Conservation (phyloP, 768 basidiomycete species). For the Kondoa malvinella region DNA sequence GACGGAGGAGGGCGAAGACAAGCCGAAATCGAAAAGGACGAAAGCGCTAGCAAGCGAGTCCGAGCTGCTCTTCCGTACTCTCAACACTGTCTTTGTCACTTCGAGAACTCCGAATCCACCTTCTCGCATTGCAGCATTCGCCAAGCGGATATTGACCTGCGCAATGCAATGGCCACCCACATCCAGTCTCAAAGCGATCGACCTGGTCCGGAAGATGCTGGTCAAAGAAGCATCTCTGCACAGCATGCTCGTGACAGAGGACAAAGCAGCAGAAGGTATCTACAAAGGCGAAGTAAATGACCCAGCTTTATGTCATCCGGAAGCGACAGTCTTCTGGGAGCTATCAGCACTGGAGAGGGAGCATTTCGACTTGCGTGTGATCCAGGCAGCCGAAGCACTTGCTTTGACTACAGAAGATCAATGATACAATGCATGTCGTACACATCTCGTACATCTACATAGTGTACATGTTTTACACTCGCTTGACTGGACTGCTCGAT, state of each 20-base stretch:
- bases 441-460: too few species aligned
- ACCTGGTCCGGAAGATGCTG: slow-evolving; percentile 55
- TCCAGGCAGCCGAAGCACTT: slow-evolving; percentile 43
- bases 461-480: too few species aligned
- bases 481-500: too few species aligned
- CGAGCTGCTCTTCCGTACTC: slow-evolving; percentile 63
- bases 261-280: slow-evolving; percentile 63
- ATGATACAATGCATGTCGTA: too few species aligned
- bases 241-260: slow-evolving; percentile 69
- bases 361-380: slow-evolving; percentile 47
- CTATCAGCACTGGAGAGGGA: slow-evolving; percentile 43
- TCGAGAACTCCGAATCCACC: slow-evolving; percentile 43
- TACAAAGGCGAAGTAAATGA: slow-evolving; percentile 76
- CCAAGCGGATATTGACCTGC: slow-evolving; percentile 71
- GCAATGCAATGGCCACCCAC: slow-evolving; percentile 63
- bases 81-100: slow-evolving; percentile 65
- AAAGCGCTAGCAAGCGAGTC: slow-evolving; percentile 29
- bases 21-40: slow-evolving; percentile 19
- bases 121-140: slow-evolving; percentile 73
- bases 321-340: slow-evolving; percentile 77
- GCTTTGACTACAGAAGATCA: slow-evolving; percentile 6
- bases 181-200: slow-evolving; percentile 49
- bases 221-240: slow-evolving; percentile 64
- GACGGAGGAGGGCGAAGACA: slow-evolving; percentile 13
- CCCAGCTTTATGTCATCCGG: slow-evolving; percentile 46